Percentiles rank a stretch among this genome's conserved stretches.
Evolutionary conservation across 805 yeast genomes (phyloP).

Genomic region (Saccharomyces mikatae): DNA sequence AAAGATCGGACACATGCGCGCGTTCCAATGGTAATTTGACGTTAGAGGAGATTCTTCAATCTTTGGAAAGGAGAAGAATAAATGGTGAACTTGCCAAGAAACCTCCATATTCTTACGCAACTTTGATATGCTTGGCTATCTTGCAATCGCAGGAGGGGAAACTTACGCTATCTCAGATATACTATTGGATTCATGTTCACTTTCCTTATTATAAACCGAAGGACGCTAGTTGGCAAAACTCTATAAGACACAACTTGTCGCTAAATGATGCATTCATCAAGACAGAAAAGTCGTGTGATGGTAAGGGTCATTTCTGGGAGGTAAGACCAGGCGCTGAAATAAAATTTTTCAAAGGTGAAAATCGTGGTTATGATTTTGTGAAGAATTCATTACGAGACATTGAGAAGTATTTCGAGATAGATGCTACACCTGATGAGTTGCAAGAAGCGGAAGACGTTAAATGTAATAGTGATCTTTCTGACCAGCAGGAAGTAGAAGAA

Average conservation of each 20-base stretch:
- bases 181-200: slow-evolving; percentile 83
- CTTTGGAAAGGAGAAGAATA: slow-evolving; percentile 15
- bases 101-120: slow-evolving; percentile 93
- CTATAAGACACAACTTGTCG: slow-evolving; percentile 88
- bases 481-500: background rate
- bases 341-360: slow-evolving; percentile 55
- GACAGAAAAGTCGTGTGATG: slow-evolving; percentile 81
- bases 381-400: background rate
- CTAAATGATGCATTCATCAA: slow-evolving; percentile 88
- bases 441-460: slow-evolving; percentile 20
- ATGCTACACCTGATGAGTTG: slow-evolving; percentile 88
- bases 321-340: slow-evolving; percentile 76
- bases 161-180: slow-evolving; percentile 75
- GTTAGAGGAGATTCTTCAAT: slow-evolving; percentile 22
- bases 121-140: slow-evolving; percentile 44
- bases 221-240: slow-evolving; percentile 96
- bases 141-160: slow-evolving; percentile 31
- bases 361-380: slow-evolving; percentile 16
- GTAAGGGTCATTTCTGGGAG: slow-evolving; percentile 86
- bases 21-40: slow-evolving; percentile 27
- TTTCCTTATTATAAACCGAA: slow-evolving; percentile 75
- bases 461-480: background rate
- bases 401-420: slow-evolving; percentile 80
- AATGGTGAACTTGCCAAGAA: slow-evolving; percentile 34
- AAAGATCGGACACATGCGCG: slow-evolving; percentile 22